Evolutionary conservation across 208 protist genomes (phyloP), one percentile per base, ranked within the genome.

Genomic region (Strigomonas oncopelti): DNA sequence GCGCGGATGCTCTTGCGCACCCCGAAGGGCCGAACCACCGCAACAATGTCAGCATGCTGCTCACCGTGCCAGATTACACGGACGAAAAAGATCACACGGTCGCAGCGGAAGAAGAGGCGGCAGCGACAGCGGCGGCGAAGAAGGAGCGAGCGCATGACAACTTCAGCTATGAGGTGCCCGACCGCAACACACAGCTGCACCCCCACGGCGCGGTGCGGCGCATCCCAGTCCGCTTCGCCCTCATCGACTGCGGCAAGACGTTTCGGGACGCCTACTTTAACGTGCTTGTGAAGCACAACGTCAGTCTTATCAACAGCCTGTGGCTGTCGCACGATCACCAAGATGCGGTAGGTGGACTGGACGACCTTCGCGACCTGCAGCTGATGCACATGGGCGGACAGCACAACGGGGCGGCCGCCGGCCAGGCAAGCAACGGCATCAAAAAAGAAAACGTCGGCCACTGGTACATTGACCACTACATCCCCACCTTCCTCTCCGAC

Each of bases 281-380:
- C 51, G 84, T 94, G 27, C 80, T 97, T 51, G 71, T 83, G 0
- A 61, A 66, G 38, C 85, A 85, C 67, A 62, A 81, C 29, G 72
- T 94, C 11, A 79, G 74, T 18, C 67, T 60, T 2, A 55, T 96
- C 2, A 90, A 96, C 67, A 90, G 86, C 3, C 66, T 96, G 42
- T 71, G 96, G 20, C 67, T 97, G 62, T 96, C 93, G 36, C 91
- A 96, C 72, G 89, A 84, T 31, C 91, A 97, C 59, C 83, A 81
- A 20, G 91, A 95, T 64, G 93, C 93, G 9, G 72, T 87, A 11
- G 79, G 69, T 27, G 91, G 93, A 1, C 67, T 97, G 3, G 91
- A 96, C 62, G 93, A 97, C 65, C 70, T 97, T 29, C 85, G 91
- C n/a, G 93, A 97, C 64, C 55, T 94, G 45, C 93, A 97, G 71